phyloP scores from a whole-genome alignment of 108 stramenopile genomes.

The Discostella stelligeroides region DNA sequence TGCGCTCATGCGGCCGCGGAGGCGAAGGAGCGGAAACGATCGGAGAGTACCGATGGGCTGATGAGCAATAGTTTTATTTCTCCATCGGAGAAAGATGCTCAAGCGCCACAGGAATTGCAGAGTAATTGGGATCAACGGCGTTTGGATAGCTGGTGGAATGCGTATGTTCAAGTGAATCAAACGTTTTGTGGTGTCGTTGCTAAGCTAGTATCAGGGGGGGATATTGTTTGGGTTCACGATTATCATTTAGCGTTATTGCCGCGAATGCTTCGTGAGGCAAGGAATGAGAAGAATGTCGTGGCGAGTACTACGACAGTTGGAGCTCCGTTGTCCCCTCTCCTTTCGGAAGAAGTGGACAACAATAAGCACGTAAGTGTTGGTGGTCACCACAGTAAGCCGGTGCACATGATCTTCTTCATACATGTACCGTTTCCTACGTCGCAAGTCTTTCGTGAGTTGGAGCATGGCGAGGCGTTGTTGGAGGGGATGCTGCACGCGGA shows the following conservation, averaged over 20 bases:
- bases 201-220: slow-evolving; percentile 57
- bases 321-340: neutral
- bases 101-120: slow-evolving; percentile 16
- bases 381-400: slow-evolving; percentile 18
- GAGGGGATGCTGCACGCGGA: slow-evolving; percentile 97
- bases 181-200: slow-evolving; percentile 78
- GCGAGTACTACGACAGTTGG: neutral
- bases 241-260: slow-evolving; percentile 97
- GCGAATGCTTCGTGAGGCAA: slow-evolving; percentile 64
- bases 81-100: slow-evolving; percentile 10
- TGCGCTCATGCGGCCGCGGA: slow-evolving; percentile 49
- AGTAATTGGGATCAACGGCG: slow-evolving; percentile 89
- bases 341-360: slow-evolving; percentile 1
- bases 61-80: slow-evolving; percentile 44
- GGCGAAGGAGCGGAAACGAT: slow-evolving; percentile 40
- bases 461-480: slow-evolving; percentile 91
- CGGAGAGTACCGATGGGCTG: slow-evolving; percentile 23
- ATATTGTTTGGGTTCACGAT: slow-evolving; percentile 98
- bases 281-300: slow-evolving; percentile 34
- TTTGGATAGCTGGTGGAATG: slow-evolving; percentile 85
- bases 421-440: slow-evolving; percentile 99
- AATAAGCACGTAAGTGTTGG: neutral
- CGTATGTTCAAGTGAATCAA: slow-evolving; percentile 87
- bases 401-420: slow-evolving; percentile 95
- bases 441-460: slow-evolving; percentile 97